Base-by-base conservation (phyloP, 2,329 filamentous ascomycete species). In the Talaromyces sp. region DNA sequence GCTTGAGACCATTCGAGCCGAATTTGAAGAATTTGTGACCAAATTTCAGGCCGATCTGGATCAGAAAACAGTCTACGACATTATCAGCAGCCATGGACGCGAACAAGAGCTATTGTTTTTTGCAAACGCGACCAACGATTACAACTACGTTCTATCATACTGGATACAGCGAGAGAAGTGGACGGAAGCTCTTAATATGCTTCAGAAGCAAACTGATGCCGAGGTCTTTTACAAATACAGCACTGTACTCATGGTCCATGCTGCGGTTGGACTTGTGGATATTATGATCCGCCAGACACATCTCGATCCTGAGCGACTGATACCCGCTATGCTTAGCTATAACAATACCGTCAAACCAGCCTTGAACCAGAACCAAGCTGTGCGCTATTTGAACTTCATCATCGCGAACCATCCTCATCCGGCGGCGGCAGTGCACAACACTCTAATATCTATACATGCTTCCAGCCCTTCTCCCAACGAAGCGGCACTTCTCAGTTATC, bases 221-320 rank as follows among this genome's bases (percentile, higher is more conserved):
- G 92, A 96, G 60, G 91, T 96, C 54, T 99, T 98, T 79, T 98
- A 98, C 82, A 90, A 92, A 68, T 97, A 98, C 77, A 95, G 92
- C 81, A 97, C 90, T 72, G 93, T 98, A n/a, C 85, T 99, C 57
- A 97, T 99, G 90, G 90, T 89, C 16, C 91, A 97, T 74, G 89
- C 89, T 3, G 88, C 94, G 0, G 86, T 89, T 6, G 93, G 96
- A 61, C 83, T 96, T 27, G 90, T 98, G n/a, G 94, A 99, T 70
- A 93, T 99, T 39, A 81, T 99, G 73, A 97, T 96, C 91, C 87
- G 95, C 41, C 94, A 98, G 74, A 84, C 87, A 5, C 91, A 93
- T 68, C 85, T 99, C 27, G 89, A 96, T 71, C 88, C 93, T 1
- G 89, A 93, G 65, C 93, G 90, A 70, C 86, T 99, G 58, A 97